These are phyloP conservation scores for Pseudogymnoascus sp. DNA, from an alignment of 2,329 filamentous ascomycete genomes.

Conservation along the genomic window DNA sequence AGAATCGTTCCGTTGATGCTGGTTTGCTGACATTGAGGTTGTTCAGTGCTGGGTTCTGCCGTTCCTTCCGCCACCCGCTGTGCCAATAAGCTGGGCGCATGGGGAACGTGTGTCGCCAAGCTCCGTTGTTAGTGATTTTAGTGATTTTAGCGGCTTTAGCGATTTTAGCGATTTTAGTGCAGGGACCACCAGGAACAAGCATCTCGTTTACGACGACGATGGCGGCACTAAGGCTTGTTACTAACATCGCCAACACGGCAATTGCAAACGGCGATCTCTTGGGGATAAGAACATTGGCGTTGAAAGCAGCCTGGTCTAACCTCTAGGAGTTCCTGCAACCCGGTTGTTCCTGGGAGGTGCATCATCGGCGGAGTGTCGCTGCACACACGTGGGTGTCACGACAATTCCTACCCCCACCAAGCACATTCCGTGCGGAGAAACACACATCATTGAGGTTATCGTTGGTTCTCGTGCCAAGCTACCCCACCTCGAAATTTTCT, in stretches of 20 bases:
- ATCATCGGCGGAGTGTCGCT: neutral
- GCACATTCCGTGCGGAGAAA: neutral
- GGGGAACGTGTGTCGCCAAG: conserved; percentile 2
- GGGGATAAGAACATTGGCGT: neutral
- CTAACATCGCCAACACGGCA: neutral
- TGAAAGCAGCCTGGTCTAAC: neutral
- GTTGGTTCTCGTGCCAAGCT: neutral
- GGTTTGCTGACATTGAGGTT: neutral
- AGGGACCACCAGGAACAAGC: conserved; percentile 6
- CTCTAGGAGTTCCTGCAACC: neutral
- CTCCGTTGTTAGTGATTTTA: neutral
- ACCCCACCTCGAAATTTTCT: neutral
- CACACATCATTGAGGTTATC: conserved; percentile 2
- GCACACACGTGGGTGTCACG: neutral
- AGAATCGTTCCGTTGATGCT: neutral
- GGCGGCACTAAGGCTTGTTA: neutral
- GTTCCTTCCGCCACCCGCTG: neutral
- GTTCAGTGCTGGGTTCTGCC: neutral
- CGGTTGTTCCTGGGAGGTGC: neutral
- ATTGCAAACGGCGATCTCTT: neutral
- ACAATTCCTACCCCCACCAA: neutral
- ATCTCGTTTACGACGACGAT: neutral
- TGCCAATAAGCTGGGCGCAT: conserved; percentile 2
- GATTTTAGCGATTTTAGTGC: neutral
- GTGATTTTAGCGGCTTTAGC: neutral